Evolutionary conservation across 2,329 filamentous ascomycete species (phyloP), one percentile per base, ranked within the genome.

Genomic region (Verruconis gallopava): DNA sequence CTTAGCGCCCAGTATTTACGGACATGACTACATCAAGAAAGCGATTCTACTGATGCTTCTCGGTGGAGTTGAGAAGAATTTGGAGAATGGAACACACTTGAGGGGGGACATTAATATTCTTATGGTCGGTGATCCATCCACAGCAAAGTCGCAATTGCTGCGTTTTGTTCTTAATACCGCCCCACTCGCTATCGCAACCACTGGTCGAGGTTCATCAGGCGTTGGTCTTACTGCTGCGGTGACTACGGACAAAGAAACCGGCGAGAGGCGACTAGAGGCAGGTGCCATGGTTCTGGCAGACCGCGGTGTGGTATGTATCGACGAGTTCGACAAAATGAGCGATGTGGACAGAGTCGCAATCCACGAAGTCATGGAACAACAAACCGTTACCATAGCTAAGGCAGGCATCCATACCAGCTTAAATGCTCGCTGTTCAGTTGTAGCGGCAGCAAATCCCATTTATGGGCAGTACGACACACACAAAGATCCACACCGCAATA

Each of bases 311-410:
- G 91, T 98, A 22, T 98, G 91, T 67, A 98, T 98, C 50, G 91
- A 98, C 58, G 91, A 98, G 56, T 98, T 98, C 52, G 91, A 98
- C 68, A 98, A 98, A 63, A 98, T 98, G 91, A 95, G 86, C 44
- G 91, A 98, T 57, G 81, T 96, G 44, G 91, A 98, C 62, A 79
- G 91, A 58, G 91, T 98, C 3, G 91, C 91, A 37, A 98, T 98
- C 52, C 91, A 98, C 74, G 91, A 98, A 83, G 91, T 98, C 50
- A 98, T 98, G 91, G 91, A 98, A 65, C 91, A 98, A 66, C 91
- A 98, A 64, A 98, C 91, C 0, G 91, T 98, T 46, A 98, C 91
- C 12, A 98, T 98, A 55, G 91, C 91, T 40, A 98, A 98, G 66
- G 91, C 91, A 1, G 91, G 91, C 49, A 98, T 98, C 45, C 91